Conservation (phyloP, 768 basidiomycete species). For the Boletus sp. region DNA sequence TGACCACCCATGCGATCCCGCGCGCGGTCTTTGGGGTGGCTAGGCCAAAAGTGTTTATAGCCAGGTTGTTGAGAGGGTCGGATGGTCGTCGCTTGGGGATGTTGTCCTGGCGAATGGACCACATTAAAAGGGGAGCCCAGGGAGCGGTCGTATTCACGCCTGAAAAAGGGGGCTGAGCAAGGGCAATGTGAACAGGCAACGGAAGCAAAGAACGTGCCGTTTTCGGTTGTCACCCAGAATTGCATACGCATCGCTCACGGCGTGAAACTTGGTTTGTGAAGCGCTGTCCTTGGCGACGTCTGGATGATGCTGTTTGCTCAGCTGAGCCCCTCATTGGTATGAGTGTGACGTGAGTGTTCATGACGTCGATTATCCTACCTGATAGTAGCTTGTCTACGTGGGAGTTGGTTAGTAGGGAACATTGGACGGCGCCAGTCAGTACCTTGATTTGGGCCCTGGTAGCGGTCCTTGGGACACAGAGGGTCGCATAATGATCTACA, state of each 20-base stretch:
- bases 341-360: background rate
- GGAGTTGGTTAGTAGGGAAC: background rate
- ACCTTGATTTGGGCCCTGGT: slow-evolving; percentile 35
- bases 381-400: slow-evolving; percentile 29
- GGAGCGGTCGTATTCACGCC: slow-evolving; percentile 33
- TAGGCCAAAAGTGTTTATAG: slow-evolving; percentile 26
- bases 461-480: slow-evolving; percentile 26
- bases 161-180: slow-evolving; percentile 1
- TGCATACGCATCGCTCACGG: slow-evolving; percentile 46
- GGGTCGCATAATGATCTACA: slow-evolving; percentile 28
- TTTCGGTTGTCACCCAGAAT: slow-evolving; percentile 44
- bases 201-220: slow-evolving; percentile 29
- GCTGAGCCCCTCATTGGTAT: slow-evolving; percentile 21
- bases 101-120: slow-evolving; percentile 9
- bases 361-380: slow-evolving; percentile 9
- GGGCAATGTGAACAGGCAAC: background rate
- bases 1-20: slow-evolving; percentile 11
- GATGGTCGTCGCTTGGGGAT: slow-evolving; percentile 31
- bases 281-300: slow-evolving; percentile 39
- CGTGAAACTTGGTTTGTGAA: slow-evolving; percentile 41
- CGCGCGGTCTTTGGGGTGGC: slow-evolving; percentile 21
- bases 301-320: slow-evolving; percentile 49
- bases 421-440: background rate
- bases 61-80: slow-evolving; percentile 25
- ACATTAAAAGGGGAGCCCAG: slow-evolving; percentile 12